Conservation (phyloP, 768 basidiomycete genomes). For the Kwoniella botswanensis region DNA sequence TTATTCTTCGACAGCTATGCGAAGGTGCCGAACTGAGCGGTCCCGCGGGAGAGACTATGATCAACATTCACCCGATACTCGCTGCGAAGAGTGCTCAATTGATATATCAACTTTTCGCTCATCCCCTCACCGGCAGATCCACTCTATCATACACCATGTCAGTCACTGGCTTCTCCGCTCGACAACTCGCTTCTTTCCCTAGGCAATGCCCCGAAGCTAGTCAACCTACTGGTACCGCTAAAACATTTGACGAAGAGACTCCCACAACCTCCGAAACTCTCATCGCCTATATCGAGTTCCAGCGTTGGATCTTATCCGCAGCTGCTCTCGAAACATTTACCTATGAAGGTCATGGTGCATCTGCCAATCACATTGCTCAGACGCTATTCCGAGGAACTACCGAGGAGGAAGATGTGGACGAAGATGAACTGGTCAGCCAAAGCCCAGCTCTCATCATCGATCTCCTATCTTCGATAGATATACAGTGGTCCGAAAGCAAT, state of each 20-base stretch:
- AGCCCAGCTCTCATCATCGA: conserved; percentile 85
- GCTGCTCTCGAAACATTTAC: conserved; percentile 87
- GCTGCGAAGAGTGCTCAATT: conserved; percentile 86
- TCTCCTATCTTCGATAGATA: conserved; percentile 80
- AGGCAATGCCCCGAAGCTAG: conserved; percentile 29
- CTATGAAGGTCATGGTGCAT: conserved; percentile 73
- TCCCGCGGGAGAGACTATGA: conserved; percentile 36
- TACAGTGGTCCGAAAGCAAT: conserved; percentile 78
- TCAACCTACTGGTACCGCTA: conserved; percentile 24
- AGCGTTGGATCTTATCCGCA: conserved; percentile 82
- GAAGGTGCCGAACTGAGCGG: conserved; percentile 69
- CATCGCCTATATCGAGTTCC: conserved; percentile 76
- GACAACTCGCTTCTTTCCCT: conserved; percentile 68
- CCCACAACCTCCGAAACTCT: conserved; percentile 61
- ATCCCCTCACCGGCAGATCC: conserved; percentile 78
- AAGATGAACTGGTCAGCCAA: conserved; percentile 64
- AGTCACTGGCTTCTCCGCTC: conserved; percentile 83
- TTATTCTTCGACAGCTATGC: conserved; percentile 77
- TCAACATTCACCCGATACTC: conserved; percentile 67
- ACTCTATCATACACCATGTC: conserved; percentile 85
- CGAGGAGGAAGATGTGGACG: conserved; percentile 57
- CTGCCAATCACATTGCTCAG: conserved; percentile 73
- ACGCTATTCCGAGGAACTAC: conserved; percentile 73
- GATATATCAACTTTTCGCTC: conserved; percentile 83
- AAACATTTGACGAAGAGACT: conserved; percentile 18